Percentiles rank a stretch among this genome's conserved stretches.
phyloP scores from a whole-genome alignment of 1,284 basidiomycete species.

The Mycocalia duriaeana region DNA sequence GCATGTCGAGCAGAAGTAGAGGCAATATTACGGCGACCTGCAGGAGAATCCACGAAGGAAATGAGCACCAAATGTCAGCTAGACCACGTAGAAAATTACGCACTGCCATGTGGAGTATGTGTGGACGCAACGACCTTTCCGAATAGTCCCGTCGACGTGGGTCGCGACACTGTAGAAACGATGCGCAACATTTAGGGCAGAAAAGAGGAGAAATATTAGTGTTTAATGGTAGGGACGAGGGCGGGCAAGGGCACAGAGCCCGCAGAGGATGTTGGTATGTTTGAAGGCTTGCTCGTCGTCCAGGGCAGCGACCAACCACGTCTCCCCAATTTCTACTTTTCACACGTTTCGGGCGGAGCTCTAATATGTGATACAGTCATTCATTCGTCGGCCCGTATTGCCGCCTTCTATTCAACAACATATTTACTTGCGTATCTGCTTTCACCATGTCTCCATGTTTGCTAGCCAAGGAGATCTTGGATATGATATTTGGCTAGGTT shows the following conservation, averaged over 20 bases:
- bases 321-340: conserved; percentile 31
- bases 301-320: conserved; percentile 36
- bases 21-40: conserved; percentile 57
- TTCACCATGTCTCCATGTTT: too few species aligned
- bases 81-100: conserved; percentile 7
- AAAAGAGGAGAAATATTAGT: conserved; percentile 13
- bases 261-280: conserved; percentile 20
- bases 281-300: conserved; percentile 30
- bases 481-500: too few species aligned
- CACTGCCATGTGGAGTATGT: conserved; percentile 40
- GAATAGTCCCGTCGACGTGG: conserved; percentile 61
- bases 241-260: conserved; percentile 17
- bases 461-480: too few species aligned
- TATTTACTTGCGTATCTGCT: too few species aligned
- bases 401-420: conserved; percentile 1
- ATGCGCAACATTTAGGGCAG: conserved; percentile 51
- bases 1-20: conserved; percentile 64
- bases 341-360: conserved; percentile 27
- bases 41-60: background rate
- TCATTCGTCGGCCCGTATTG: background rate
- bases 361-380: background rate
- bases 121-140: conserved; percentile 51
- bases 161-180: conserved; percentile 50
- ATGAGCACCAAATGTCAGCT: background rate
- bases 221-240: conserved; percentile 11